Percentiles rank a stretch among this genome's conserved stretches.
phyloP scores from a whole-genome alignment of 768 basidiomycete genomes.

The Cystofilobasidium capitatum region DNA sequence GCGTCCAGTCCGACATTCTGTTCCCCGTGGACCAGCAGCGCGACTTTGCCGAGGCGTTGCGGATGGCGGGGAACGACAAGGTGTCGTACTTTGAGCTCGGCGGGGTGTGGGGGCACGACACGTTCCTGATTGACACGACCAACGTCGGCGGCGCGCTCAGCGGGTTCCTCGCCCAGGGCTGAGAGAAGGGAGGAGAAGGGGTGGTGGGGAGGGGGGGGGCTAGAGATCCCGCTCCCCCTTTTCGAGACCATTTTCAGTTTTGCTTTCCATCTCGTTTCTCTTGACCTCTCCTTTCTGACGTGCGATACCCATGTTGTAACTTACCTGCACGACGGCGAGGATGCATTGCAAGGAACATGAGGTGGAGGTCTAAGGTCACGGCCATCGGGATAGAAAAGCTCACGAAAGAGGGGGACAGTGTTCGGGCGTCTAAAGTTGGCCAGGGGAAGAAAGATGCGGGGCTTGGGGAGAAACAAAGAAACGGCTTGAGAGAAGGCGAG shows the following conservation, averaged over 20 bases:
- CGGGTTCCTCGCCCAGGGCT: constrained; percentile 18
- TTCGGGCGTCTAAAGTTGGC: too few species aligned
- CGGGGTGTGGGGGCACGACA: constrained; percentile 75
- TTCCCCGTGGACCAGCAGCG: constrained; percentile 97
- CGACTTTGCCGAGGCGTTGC: constrained; percentile 82
- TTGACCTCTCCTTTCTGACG: not conserved
- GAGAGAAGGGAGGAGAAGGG: too few species aligned
- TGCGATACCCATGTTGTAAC: too few species aligned
- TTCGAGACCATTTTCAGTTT: not conserved
- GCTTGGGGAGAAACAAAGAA: not conserved
- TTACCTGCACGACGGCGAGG: too few species aligned
- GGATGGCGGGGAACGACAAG: constrained; percentile 73
- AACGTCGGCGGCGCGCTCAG: constrained; percentile 27
- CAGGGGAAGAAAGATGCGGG: not conserved
- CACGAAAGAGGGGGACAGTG: too few species aligned
- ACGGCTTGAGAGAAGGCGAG: not conserved
- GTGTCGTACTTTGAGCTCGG: constrained; percentile 97
- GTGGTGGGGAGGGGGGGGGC: too few species aligned
- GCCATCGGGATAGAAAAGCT: too few species aligned
- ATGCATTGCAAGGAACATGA: too few species aligned
- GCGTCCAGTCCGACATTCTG: constrained; percentile 91
- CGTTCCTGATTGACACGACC: constrained; percentile 25
- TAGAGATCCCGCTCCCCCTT: too few species aligned
- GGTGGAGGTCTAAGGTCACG: too few species aligned
- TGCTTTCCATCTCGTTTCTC: not conserved